A percentile compares a stretch with the other conserved stretches of the same genome.
Conservation (phyloP, 441 rosid species). For the Caryocar brasiliense region DNA sequence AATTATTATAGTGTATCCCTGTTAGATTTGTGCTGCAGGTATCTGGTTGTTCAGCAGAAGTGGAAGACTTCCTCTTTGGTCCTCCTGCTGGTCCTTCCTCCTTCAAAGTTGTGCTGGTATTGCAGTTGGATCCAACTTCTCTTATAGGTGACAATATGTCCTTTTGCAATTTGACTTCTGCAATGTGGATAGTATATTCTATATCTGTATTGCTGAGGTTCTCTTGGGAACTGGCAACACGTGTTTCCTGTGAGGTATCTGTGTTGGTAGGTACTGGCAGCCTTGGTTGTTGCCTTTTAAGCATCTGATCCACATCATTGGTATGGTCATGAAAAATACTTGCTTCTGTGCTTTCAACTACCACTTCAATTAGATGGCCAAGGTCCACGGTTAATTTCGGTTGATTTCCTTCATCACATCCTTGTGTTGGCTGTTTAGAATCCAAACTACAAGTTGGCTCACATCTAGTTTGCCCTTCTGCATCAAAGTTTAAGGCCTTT, state of each 20-base stretch:
- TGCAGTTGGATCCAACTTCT: conserved; percentile 17
- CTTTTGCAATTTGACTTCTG: conserved; percentile 12
- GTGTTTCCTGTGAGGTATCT: conserved; percentile 11
- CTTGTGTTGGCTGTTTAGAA: conserved; percentile 20
- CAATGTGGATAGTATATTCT: conserved; percentile 1
- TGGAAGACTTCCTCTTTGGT: conserved; percentile 18
- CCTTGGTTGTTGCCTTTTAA: conserved; percentile 30
- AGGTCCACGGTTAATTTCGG: conserved; percentile 18
- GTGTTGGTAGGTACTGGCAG: conserved; percentile 29
- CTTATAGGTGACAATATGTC: conserved; percentile 13
- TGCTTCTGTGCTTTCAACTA: conserved; percentile 16
- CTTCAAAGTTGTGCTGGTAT: conserved; percentile 8
- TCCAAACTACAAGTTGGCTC: conserved; percentile 7
- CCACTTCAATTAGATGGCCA: conserved; percentile 28
- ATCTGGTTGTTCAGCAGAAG: conserved; percentile 16
- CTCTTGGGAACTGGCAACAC: conserved; percentile 1
- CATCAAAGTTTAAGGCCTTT: conserved; percentile 49
- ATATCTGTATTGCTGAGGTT: conserved; percentile 5
- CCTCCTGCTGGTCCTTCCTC: conserved; percentile 24
- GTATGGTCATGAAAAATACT: conserved; percentile 19
- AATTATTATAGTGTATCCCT: conserved; percentile 30
- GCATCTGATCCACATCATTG: conserved; percentile 21
- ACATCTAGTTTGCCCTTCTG: conserved; percentile 30
- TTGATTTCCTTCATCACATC: conserved; percentile 12
- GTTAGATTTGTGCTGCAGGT: conserved; percentile 19